These are phyloP conservation scores for Sarcomyxa edulis DNA, from an alignment of 768 basidiomycete species.

Conservation along the genomic window DNA sequence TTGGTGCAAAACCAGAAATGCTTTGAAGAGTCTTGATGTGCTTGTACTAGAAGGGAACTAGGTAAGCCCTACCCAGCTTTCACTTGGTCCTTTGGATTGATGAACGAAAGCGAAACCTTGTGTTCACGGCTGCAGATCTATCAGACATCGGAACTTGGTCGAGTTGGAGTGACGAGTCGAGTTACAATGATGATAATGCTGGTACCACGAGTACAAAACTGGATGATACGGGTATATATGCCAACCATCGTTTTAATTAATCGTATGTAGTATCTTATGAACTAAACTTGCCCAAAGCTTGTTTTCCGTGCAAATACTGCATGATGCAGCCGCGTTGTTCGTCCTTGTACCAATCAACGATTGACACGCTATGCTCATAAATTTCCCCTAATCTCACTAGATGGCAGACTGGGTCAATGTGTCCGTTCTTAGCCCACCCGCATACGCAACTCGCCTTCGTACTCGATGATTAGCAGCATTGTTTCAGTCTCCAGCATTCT, in stretches of 20 bases:
- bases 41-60: conserved; percentile 44
- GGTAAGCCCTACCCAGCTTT: too few relatives aligned
- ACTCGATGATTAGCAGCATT: conserved; percentile 81
- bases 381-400: conserved; percentile 68
- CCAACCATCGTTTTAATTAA: too few relatives aligned
- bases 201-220: conserved; percentile 64
- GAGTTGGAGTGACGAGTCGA: conserved; percentile 61
- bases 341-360: conserved; percentile 2
- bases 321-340: conserved; percentile 66
- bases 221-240: conserved; percentile 87
- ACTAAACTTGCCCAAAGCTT: too few relatives aligned
- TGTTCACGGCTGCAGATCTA: conserved; percentile 79
- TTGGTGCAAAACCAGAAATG: too few relatives aligned
- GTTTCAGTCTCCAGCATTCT: conserved; percentile 85
- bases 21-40: too few relatives aligned
- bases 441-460: conserved; percentile 84
- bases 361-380: too few relatives aligned
- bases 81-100: too few relatives aligned
- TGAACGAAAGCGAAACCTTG: too few relatives aligned
- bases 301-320: conserved; percentile 88
- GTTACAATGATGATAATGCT: conserved; percentile 44
- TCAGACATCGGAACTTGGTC: conserved; percentile 66
- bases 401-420: conserved; percentile 84
- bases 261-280: too few relatives aligned
- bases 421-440: conserved; percentile 65